Evolutionary conservation across 2,329 filamentous ascomycete genomes (phyloP).

Genomic region (Cladophialophora carrionii): DNA sequence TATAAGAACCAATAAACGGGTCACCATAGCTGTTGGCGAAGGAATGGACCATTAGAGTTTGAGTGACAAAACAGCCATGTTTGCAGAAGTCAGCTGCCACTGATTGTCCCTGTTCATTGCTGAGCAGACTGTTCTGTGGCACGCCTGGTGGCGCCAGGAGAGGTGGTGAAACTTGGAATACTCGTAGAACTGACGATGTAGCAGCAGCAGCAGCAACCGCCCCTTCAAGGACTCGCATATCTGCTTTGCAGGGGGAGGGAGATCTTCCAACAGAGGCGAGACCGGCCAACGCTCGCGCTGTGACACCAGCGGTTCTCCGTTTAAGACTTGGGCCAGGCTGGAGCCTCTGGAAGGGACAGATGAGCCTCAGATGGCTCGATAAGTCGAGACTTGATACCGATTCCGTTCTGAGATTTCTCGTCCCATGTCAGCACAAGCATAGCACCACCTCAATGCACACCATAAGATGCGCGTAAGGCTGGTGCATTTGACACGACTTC

Average conservation of each 20-base stretch:
- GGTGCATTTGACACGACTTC: background rate
- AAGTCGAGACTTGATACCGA: too few species aligned
- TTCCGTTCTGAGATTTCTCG: background rate
- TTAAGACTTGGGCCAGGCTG: background rate
- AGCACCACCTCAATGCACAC: background rate
- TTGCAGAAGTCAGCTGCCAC: background rate
- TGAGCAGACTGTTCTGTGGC: background rate
- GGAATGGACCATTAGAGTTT: slow-evolving; percentile 11
- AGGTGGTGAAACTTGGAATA: slow-evolving; percentile 9
- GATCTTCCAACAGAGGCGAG: background rate
- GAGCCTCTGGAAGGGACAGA: background rate
- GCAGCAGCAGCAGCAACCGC: background rate
- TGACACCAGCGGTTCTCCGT: background rate
- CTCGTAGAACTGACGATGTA: slow-evolving; percentile 3
- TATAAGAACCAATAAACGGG: slow-evolving; percentile 5
- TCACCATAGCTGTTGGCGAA: slow-evolving; percentile 16
- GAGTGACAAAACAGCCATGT: background rate
- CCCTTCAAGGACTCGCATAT: background rate
- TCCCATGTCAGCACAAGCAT: background rate
- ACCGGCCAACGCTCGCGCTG: background rate
- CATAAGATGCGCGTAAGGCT: background rate
- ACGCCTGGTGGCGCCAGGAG: background rate
- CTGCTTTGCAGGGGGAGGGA: background rate
- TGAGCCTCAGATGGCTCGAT: background rate
- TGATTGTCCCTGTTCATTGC: background rate